Conservation (phyloP, 352 stramenopile genomes). For the Globisporangium perplexum region DNA sequence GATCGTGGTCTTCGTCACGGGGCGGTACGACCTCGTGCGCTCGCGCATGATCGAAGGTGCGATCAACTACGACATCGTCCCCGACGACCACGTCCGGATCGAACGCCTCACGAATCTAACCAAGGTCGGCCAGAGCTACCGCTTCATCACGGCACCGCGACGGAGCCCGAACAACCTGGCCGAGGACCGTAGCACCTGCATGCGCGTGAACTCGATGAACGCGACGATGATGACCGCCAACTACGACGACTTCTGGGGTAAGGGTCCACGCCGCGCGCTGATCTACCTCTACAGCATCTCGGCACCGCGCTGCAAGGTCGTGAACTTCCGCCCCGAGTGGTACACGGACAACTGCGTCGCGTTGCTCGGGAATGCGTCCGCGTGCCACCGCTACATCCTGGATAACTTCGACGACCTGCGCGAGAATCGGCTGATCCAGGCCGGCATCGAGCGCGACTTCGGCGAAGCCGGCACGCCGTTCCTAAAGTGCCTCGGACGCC, state of each 20-base stretch:
- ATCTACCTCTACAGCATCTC: too few relatives aligned
- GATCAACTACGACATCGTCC: constrained; percentile 23
- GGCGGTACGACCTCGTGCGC: neutral
- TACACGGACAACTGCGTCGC: constrained; percentile 29
- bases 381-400: too few relatives aligned
- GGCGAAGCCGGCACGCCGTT: too few relatives aligned
- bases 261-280: constrained; percentile 17
- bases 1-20: too few relatives aligned
- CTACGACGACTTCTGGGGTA: constrained; percentile 14
- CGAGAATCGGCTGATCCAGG: too few relatives aligned
- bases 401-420: too few relatives aligned
- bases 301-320: constrained; percentile 20
- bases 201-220: constrained; percentile 36
- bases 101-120: constrained; percentile 6
- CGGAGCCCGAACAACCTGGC: constrained; percentile 24
- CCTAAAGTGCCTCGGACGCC: constrained; percentile 22
- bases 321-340: constrained; percentile 32
- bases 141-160: constrained; percentile 18
- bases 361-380: constrained; percentile 15
- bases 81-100: constrained; percentile 10
- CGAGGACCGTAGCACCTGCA: constrained; percentile 30
- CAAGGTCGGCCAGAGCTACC: constrained; percentile 1
- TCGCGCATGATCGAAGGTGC: constrained; percentile 11
- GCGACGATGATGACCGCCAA: constrained; percentile 20
- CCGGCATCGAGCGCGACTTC: too few relatives aligned